Evolutionary conservation across 2,329 filamentous ascomycete genomes (phyloP), one percentile per base, ranked within the genome.

Genomic region (Penicillium sp.): DNA sequence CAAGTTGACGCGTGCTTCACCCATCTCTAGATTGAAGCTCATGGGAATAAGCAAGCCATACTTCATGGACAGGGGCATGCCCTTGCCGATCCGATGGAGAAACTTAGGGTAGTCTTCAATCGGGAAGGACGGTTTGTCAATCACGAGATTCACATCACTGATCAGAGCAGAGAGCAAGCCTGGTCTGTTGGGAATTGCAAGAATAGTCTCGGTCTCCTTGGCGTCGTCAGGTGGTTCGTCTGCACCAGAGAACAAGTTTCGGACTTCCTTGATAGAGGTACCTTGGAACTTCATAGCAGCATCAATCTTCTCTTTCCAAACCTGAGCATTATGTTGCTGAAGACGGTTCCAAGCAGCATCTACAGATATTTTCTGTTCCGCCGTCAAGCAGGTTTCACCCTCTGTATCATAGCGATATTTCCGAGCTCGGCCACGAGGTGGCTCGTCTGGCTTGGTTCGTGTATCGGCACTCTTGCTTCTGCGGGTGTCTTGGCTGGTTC

Each of bases 91-190:
- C 48, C 86, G 85, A 70, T 97, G 84, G 26, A 99, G 79, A 70
- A 96, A 99, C 16, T 89, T 84, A 0, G 93, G 90, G 53, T 93
- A 86, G 13, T 96, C 87, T 3, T 85, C 81, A 57, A 96, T 79
- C 0, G 92, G 89, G 70, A 99, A 99, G 0, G 90, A 93, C 0
- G 95, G 95, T 72, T 96, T 97, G 74, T 98, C 95, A 57, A 99
- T 82, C 31, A 86, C 80, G 54, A 99, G 82, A 61, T 93, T 89
- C 31, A 99, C 79, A 70, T 99, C 93, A 58, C 87, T 91, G 63
- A 98, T 86, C 44, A 91, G 78, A 6, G 90, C 82, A 3, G 88
- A 84, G 86, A 96, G 88, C 14, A 99, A 80, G 8, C 90, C 90
- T 16, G 95, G 93, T 27, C 95, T 84, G 62, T 91, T 86, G 4